Percentiles rank a stretch among this genome's conserved stretches.
Conservation (phyloP, 83 land plant species). For the Picea abies region DNA sequence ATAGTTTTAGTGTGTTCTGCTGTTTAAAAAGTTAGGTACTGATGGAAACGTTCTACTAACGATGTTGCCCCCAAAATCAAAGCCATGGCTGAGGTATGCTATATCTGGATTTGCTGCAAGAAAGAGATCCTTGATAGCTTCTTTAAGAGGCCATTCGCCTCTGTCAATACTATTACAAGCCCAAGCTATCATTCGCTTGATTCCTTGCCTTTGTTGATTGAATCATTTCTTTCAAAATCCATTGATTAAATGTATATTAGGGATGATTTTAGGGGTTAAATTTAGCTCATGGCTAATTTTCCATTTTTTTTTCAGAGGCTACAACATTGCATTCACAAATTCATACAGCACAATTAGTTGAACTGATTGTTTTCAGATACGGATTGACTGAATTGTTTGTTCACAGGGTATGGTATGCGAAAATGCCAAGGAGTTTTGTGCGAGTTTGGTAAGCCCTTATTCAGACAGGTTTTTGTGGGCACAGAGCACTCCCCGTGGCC, state of each 20-base stretch:
- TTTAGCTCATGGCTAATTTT: no score
- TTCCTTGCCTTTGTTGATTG: not conserved
- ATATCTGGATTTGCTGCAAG: not conserved
- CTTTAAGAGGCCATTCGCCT: no score
- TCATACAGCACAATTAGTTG: not conserved
- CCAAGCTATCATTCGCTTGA: not conserved
- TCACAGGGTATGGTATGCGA: conserved; percentile 87
- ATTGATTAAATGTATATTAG: not conserved
- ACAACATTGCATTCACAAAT: no score
- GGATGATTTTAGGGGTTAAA: no score
- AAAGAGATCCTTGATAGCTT: not conserved
- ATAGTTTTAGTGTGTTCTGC: not conserved
- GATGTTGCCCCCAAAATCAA: not conserved
- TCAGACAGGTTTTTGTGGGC: conserved; percentile 88
- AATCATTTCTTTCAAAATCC: not conserved
- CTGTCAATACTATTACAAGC: no score
- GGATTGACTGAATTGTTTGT: conserved; percentile 2
- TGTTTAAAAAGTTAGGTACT: not conserved
- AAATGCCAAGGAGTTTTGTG: conserved; percentile 67
- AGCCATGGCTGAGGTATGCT: not conserved
- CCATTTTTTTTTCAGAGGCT: no score
- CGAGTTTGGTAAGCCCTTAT: conserved; percentile 85
- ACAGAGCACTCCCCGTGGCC: conserved; percentile 81
- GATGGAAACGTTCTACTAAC: not conserved
- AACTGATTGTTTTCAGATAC: not conserved